Evolutionary conservation across 306 rosid species (phyloP).

Genomic region (Betula pendula): DNA sequence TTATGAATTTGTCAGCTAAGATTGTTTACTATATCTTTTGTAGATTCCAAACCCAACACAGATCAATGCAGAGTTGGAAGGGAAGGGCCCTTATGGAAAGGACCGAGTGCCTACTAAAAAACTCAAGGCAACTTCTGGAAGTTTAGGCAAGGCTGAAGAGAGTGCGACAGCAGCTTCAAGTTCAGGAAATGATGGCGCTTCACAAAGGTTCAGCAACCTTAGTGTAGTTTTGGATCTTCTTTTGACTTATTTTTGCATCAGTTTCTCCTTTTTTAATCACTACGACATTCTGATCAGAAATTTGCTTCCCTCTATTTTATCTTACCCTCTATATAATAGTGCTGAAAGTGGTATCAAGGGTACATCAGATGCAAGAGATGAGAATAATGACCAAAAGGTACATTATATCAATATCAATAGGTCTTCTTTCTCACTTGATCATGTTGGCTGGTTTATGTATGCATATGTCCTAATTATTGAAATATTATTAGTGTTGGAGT

Average conservation of each 20-base stretch:
- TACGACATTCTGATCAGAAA: slow-evolving; percentile 1
- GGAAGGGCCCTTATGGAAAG: slow-evolving; percentile 72
- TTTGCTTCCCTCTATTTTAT: not conserved
- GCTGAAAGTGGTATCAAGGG: slow-evolving; percentile 88
- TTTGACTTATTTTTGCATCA: slow-evolving; percentile 20
- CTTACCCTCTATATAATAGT: slow-evolving; percentile 30
- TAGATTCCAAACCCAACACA: slow-evolving; percentile 62
- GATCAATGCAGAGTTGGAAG: slow-evolving; percentile 52
- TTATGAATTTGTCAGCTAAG: slow-evolving; percentile 23
- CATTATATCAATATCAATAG: slow-evolving; percentile 4
- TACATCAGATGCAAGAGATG: slow-evolving; percentile 86
- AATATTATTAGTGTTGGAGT: not conserved
- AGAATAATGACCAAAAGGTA: slow-evolving; percentile 80
- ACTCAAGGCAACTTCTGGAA: slow-evolving; percentile 60
- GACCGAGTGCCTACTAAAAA: slow-evolving; percentile 65
- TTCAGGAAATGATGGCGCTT: slow-evolving; percentile 83
- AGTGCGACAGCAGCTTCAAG: slow-evolving; percentile 80
- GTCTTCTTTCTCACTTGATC: slow-evolving; percentile 17
- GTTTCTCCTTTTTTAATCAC: not conserved
- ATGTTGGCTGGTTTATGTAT: not conserved
- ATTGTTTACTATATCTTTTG: slow-evolving; percentile 25
- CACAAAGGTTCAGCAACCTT: slow-evolving; percentile 72
- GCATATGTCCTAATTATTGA: not conserved
- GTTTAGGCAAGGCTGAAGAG: slow-evolving; percentile 66
- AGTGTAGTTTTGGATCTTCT: slow-evolving; percentile 26